Conservation (phyloP, 208 protist genomes). For the Crithidia fasciculata region DNA sequence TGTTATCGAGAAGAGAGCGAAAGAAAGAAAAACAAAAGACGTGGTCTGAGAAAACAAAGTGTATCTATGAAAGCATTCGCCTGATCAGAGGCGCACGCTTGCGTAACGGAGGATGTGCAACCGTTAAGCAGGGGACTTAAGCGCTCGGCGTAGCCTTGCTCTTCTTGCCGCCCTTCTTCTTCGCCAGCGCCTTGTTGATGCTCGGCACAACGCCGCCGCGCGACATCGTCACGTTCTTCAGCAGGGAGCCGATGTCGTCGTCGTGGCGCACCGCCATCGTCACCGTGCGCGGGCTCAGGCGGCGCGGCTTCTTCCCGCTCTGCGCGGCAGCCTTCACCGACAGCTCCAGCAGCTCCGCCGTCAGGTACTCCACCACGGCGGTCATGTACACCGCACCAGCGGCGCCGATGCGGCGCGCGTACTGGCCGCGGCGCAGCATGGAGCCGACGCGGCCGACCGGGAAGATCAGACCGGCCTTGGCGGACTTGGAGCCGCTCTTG, state of each 20-base stretch:
- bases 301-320: constrained; percentile 70
- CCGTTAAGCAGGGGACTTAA: constrained; percentile 13
- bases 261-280: constrained; percentile 84
- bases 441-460: constrained; percentile 98
- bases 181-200: constrained; percentile 77
- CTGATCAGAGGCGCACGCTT: constrained; percentile 11
- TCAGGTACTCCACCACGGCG: constrained; percentile 99
- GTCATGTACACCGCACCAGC: constrained; percentile 99
- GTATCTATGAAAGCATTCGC: constrained; percentile 33
- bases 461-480: constrained; percentile 98
- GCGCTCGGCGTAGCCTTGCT: constrained; percentile 35
- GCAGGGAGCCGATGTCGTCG: constrained; percentile 63
- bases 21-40: constrained; percentile 16
- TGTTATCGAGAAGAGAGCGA: constrained; percentile 13
- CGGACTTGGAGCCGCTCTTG: constrained; percentile 89
- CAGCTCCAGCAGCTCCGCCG: constrained; percentile 85
- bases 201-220: constrained; percentile 77
- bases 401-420: constrained; percentile 96
- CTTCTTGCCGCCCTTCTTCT: constrained; percentile 80
- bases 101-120: constrained; percentile 1
- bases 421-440: constrained; percentile 95
- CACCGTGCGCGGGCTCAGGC: constrained; percentile 75
- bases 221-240: constrained; percentile 78
- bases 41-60: constrained; percentile 15
- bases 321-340: constrained; percentile 81